These are phyloP conservation scores for Trifolium fragiferum DNA, from an alignment of 306 rosid genomes.

Conservation along the genomic window DNA sequence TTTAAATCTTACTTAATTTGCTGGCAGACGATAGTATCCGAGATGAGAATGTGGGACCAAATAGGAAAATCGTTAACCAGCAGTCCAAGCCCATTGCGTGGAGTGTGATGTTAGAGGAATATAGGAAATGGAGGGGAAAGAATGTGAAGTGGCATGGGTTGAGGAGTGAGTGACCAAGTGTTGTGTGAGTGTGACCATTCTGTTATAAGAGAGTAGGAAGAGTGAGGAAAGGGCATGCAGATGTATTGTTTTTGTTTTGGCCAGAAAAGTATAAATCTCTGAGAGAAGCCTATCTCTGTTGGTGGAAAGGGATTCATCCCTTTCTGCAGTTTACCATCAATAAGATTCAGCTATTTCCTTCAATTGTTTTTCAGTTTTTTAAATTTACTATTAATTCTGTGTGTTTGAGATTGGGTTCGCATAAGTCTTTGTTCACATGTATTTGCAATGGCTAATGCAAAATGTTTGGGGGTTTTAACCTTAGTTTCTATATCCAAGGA, in stretches of 20 bases:
- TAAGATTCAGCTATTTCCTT: neutral
- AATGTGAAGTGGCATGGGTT: neutral
- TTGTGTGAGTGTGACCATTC: neutral
- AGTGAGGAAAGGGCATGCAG: neutral
- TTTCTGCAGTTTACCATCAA: neutral
- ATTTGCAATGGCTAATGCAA: slow-evolving; percentile 1
- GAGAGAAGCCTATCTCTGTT: neutral
- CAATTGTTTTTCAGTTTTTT: neutral
- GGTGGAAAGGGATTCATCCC: neutral
- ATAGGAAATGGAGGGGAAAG: neutral
- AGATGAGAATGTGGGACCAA: neutral
- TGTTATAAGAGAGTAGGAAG: neutral
- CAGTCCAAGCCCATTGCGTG: neutral
- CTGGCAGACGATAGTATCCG: neutral
- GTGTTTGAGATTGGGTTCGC: neutral
- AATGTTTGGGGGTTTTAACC: slow-evolving; percentile 20
- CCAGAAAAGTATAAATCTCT: too few relatives aligned
- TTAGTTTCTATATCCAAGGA: neutral
- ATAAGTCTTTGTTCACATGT: neutral
- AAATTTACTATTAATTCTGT: neutral
- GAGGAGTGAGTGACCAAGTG: neutral
- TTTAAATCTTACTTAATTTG: slow-evolving; percentile 13
- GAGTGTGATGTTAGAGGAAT: neutral
- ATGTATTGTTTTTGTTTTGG: neutral
- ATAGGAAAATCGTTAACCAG: neutral